Percentiles rank a stretch among this genome's conserved stretches.
Conservation (phyloP, 352 stramenopile species). For the Plasmopara muralis region DNA sequence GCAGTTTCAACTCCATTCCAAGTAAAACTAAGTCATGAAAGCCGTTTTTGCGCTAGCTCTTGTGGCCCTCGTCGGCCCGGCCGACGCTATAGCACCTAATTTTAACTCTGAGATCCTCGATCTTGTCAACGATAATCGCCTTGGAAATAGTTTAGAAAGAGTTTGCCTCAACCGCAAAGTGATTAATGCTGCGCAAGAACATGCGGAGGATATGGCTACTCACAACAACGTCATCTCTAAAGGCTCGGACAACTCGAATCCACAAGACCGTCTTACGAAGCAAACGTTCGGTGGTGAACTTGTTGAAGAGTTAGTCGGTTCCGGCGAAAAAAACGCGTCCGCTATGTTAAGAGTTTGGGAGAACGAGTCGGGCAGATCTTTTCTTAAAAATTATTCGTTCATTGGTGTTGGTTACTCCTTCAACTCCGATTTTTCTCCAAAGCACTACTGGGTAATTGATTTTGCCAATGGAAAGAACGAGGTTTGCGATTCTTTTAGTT, state of each 20-base stretch:
- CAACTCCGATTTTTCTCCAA: slow-evolving; percentile 23
- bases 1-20: slow-evolving; percentile 18
- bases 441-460: slow-evolving; percentile 31
- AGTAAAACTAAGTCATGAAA: slow-evolving; percentile 23
- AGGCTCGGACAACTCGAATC: slow-evolving; percentile 24
- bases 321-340: slow-evolving; percentile 26
- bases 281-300: slow-evolving; percentile 15
- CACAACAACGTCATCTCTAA: slow-evolving; percentile 20
- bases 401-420: slow-evolving; percentile 28
- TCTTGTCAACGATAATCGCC: slow-evolving; percentile 35
- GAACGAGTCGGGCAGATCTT: slow-evolving; percentile 25
- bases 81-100: slow-evolving; percentile 23
- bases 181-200: slow-evolving; percentile 15
- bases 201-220: slow-evolving; percentile 19
- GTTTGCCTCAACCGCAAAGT: slow-evolving; percentile 42
- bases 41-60: slow-evolving; percentile 18
- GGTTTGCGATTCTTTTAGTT: not conserved
- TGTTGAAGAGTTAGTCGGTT: slow-evolving; percentile 33
- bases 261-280: slow-evolving; percentile 17
- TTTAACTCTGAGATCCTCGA: slow-evolving; percentile 30
- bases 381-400: slow-evolving; percentile 23
- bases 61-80: slow-evolving; percentile 18
- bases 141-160: slow-evolving; percentile 18
- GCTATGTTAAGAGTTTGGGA: slow-evolving; percentile 32
- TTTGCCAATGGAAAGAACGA: slow-evolving; percentile 17